A percentile compares a stretch with the other conserved stretches of the same genome.
Evolutionary conservation across 139 green algal genomes (phyloP).

Genomic region (Coccomyxa sp.): DNA sequence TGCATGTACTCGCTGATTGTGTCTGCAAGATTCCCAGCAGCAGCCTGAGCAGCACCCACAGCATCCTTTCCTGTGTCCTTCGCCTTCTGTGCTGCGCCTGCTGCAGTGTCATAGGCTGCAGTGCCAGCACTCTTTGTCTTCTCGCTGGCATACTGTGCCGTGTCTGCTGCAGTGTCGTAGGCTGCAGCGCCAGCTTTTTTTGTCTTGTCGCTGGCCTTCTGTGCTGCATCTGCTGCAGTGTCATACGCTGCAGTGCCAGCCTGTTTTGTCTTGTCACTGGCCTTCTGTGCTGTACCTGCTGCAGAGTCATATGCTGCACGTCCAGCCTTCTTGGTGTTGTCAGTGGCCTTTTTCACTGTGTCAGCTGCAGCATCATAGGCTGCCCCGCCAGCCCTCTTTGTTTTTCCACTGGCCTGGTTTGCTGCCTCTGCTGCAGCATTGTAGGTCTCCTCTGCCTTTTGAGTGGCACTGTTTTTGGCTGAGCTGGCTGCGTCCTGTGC

Average conservation of each 20-base stretch:
- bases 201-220: not conserved
- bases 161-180: not conserved
- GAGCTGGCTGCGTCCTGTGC: not conserved
- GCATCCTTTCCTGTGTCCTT: conserved; percentile 1
- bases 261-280: not conserved
- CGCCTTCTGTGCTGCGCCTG: conserved; percentile 3
- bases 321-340: not conserved
- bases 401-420: not conserved
- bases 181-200: not conserved
- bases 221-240: conserved; percentile 1
- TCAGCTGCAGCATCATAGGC: conserved; percentile 5
- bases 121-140: not conserved
- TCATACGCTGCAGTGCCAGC: conserved; percentile 3
- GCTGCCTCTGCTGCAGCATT: not conserved
- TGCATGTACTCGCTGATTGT: not conserved
- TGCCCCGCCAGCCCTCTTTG: not conserved
- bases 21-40: too few relatives aligned
- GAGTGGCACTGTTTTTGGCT: not conserved
- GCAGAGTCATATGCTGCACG: not conserved
- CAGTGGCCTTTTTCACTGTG: not conserved
- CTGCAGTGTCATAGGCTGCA: conserved; percentile 6
- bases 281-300: not conserved
- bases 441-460: not conserved
- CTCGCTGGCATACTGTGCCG: not conserved
- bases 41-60: not conserved